Evolutionary conservation across 768 basidiomycete species (phyloP).

Genomic region (Xanthoconium stramineum): DNA sequence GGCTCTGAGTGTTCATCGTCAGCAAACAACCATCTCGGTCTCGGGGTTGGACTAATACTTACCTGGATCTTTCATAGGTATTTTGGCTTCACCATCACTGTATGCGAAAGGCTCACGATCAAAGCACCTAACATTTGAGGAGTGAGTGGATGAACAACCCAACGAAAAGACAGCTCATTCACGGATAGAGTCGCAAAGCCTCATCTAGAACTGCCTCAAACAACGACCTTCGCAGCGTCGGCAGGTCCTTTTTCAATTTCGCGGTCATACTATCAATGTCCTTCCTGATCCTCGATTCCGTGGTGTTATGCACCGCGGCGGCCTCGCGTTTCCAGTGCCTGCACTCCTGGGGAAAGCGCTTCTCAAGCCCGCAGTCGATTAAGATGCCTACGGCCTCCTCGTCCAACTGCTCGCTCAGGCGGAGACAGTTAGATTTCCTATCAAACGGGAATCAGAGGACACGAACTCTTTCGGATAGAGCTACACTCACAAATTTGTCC

Average conservation of each 20-base stretch:
- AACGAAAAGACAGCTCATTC: not conserved
- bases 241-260: conserved; percentile 5
- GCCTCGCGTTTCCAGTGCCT: conserved; percentile 21
- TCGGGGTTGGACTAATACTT: no score
- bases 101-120: conserved; percentile 2
- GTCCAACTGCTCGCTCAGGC: conserved; percentile 22
- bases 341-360: conserved; percentile 23
- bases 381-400: conserved; percentile 28
- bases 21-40: no score
- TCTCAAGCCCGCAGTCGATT: conserved; percentile 26
- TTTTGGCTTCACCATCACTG: no score
- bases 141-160: not conserved
- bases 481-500: conserved; percentile 16
- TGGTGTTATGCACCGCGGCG: not conserved
- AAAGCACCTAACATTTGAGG: conserved; percentile 5
- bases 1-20: conserved; percentile 2
- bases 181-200: conserved; percentile 24
- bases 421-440: conserved; percentile 25
- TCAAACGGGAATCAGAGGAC: not conserved
- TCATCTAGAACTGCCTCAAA: conserved; percentile 26
- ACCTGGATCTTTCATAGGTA: no score
- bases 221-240: conserved; percentile 14
- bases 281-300: accelerated
- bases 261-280: not conserved
- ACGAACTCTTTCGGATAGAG: not conserved